Evolutionary conservation across 2,329 filamentous ascomycete species (phyloP).

Genomic region (Penicillium verrucosum): DNA sequence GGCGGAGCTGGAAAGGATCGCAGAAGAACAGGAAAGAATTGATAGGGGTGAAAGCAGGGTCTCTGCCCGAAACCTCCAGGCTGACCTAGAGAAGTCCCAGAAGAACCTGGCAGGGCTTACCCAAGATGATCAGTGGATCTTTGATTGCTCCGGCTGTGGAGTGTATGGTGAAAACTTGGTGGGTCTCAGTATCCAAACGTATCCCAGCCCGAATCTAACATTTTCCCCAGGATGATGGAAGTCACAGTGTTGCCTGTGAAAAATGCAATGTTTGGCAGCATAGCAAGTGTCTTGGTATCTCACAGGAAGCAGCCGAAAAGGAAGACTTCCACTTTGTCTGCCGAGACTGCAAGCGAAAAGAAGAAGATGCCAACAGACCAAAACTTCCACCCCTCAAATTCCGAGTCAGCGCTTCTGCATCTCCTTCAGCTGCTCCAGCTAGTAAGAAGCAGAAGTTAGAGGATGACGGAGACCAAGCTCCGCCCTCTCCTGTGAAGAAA

Average conservation of each 20-base stretch:
- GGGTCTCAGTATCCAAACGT: conserved; percentile 22
- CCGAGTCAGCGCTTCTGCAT: conserved; percentile 50
- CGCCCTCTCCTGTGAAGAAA: conserved; percentile 29
- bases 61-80: conserved; percentile 76
- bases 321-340: conserved; percentile 89
- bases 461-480: conserved; percentile 12
- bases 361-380: conserved; percentile 59
- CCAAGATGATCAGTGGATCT: conserved; percentile 82
- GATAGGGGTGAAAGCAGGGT: conserved; percentile 58
- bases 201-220: conserved; percentile 20
- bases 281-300: conserved; percentile 82
- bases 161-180: conserved; percentile 77
- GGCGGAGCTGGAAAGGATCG: conserved; percentile 74
- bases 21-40: conserved; percentile 67
- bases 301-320: conserved; percentile 72
- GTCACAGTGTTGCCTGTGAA: conserved; percentile 91
- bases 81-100: conserved; percentile 75
- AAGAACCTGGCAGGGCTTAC: conserved; percentile 71
- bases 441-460: conserved; percentile 23
- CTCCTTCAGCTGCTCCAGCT: conserved; percentile 37
- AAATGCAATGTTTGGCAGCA: conserved; percentile 96
- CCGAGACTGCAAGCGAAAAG: conserved; percentile 67
- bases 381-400: conserved; percentile 63
- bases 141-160: conserved; percentile 86
- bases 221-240: conserved; percentile 69